A percentile compares a stretch with the other conserved stretches of the same genome.
phyloP scores from a whole-genome alignment of 148 eudicot genomes.

The Agrostemma githago region DNA sequence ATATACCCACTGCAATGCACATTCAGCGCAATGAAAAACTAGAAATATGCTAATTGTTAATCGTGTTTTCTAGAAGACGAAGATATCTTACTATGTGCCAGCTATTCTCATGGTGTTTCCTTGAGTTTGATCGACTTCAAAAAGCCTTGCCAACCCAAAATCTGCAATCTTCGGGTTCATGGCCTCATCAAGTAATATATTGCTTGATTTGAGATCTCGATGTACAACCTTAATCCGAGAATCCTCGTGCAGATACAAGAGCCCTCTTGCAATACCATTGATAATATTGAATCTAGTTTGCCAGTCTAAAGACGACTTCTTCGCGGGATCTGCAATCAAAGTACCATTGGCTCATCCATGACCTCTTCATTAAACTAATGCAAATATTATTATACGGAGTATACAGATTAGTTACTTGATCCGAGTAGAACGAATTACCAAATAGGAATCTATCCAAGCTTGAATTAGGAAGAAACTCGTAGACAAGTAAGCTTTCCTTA shows the following conservation, averaged over 20 bases:
- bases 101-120: background rate
- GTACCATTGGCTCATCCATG: background rate
- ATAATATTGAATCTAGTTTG: background rate
- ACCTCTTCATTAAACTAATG: background rate
- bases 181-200: conserved; percentile 4
- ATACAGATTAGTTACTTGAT: background rate
- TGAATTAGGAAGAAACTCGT: conserved; percentile 6
- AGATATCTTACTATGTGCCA: background rate
- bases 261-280: background rate
- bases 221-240: conserved; percentile 1
- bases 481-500: background rate
- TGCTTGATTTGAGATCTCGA: conserved; percentile 9
- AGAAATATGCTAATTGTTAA: background rate
- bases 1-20: conserved; percentile 4
- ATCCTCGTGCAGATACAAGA: background rate
- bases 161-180: conserved; percentile 1
- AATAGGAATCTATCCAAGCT: conserved; percentile 1
- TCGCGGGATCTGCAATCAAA: background rate
- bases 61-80: too few relatives aligned
- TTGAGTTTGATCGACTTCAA: conserved; percentile 7
- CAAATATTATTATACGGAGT: background rate
- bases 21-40: background rate
- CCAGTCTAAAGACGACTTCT: background rate
- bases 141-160: conserved; percentile 8
- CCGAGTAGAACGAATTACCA: background rate